These are phyloP conservation scores for Crithidia expoeki DNA, from an alignment of 208 protist species.

Conservation along the genomic window DNA sequence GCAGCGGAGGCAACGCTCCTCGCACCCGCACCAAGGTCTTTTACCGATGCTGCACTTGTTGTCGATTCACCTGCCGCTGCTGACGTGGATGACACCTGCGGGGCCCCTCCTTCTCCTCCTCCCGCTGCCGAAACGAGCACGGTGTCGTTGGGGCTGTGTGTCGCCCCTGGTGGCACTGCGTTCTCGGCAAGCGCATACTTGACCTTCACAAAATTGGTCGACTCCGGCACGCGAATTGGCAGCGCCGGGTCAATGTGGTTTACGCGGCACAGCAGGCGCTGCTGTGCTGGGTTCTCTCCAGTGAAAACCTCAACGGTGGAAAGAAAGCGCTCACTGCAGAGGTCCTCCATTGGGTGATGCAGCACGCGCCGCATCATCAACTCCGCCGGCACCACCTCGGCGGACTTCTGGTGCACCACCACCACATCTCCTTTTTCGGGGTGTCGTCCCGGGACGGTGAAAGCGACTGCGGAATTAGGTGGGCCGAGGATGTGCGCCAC, in stretches of 20 bases:
- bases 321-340: slow-evolving; percentile 77
- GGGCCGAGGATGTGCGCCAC: slow-evolving; percentile 70
- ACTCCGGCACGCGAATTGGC: slow-evolving; percentile 70
- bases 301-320: slow-evolving; percentile 74
- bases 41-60: neutral
- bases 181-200: slow-evolving; percentile 59
- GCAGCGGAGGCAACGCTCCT: neutral
- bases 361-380: slow-evolving; percentile 63
- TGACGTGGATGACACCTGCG: neutral
- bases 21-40: neutral
- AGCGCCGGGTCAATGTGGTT: slow-evolving; percentile 72
- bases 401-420: slow-evolving; percentile 10
- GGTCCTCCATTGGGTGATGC: slow-evolving; percentile 72
- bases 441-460: slow-evolving; percentile 31
- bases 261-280: slow-evolving; percentile 80
- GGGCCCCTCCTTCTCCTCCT: neutral
- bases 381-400: slow-evolving; percentile 41
- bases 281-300: slow-evolving; percentile 64
- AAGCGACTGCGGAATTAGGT: slow-evolving; percentile 14
- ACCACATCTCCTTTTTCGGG: slow-evolving; percentile 25
- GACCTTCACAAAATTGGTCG: slow-evolving; percentile 79
- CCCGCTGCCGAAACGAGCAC: neutral
- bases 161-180: neutral
- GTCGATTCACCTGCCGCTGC: neutral
- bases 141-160: neutral